A percentile compares a stretch with the other conserved stretches of the same genome.
Evolutionary conservation across 2,329 filamentous ascomycete species (phyloP).

Genomic region (Colletotrichum tabaci): DNA sequence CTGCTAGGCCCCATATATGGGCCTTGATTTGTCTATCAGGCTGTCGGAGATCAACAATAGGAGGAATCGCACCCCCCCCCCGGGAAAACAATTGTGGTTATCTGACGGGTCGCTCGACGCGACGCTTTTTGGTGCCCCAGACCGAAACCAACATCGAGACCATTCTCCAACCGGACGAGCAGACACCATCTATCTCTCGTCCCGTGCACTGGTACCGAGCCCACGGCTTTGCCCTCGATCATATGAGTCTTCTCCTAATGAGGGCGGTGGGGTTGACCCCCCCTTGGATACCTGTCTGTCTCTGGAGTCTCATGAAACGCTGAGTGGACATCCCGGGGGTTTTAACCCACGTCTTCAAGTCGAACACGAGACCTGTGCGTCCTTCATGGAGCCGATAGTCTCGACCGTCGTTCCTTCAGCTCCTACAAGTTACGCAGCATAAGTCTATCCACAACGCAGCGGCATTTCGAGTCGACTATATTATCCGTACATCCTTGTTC

Average conservation of each 20-base stretch:
- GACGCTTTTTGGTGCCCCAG: background rate
- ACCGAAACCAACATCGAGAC: background rate
- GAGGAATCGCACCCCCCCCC: background rate
- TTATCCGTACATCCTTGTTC: background rate
- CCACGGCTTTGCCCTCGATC: conserved; percentile 7
- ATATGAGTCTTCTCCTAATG: background rate
- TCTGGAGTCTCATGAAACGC: background rate
- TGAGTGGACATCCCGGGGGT: background rate
- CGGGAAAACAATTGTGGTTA: conserved; percentile 24
- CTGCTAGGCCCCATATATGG: background rate
- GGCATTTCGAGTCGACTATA: too few relatives aligned
- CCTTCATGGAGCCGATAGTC: background rate
- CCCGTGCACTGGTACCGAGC: background rate
- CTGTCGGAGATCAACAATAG: background rate
- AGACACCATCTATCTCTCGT: background rate
- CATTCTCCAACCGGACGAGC: background rate
- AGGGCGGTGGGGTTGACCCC: conserved; percentile 5
- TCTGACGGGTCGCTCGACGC: background rate
- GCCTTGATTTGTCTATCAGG: conserved; percentile 9
- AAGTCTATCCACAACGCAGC: background rate
- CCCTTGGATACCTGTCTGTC: background rate
- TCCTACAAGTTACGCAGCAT: background rate
- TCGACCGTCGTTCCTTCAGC: background rate
- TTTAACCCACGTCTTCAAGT: background rate
- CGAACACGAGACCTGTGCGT: background rate